Percentiles rank a stretch among this genome's conserved stretches.
These are phyloP conservation scores for Leucocoprinus leucothites DNA, from an alignment of 768 basidiomycete genomes.

Conservation along the genomic window DNA sequence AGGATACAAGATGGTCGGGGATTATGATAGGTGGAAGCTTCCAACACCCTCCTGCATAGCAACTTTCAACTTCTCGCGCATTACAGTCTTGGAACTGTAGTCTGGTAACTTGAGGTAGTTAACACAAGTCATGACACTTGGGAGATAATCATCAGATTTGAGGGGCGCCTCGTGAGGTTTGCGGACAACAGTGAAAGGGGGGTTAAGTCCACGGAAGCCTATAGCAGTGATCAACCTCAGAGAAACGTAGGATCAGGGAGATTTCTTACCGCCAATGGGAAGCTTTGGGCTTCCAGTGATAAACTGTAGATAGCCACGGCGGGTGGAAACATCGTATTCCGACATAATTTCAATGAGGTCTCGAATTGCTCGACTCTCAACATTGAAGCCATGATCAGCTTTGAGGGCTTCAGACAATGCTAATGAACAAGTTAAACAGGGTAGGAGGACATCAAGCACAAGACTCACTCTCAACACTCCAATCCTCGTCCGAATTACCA, in stretches of 20 bases:
- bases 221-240: background rate
- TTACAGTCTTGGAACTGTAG: constrained; percentile 83
- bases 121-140: constrained; percentile 98
- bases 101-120: constrained; percentile 96
- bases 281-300: constrained; percentile 97
- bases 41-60: constrained; percentile 95
- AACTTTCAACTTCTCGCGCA: constrained; percentile 76
- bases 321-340: constrained; percentile 65
- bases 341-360: constrained; percentile 87
- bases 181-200: constrained; percentile 92
- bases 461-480: constrained; percentile 83
- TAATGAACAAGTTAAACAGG: constrained; percentile 25
- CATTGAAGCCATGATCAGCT: constrained; percentile 97
- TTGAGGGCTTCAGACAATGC: constrained; percentile 89
- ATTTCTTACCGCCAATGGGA: constrained; percentile 82
- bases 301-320: constrained; percentile 92
- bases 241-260: background rate
- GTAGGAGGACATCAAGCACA: background rate
- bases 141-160: constrained; percentile 90
- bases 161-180: constrained; percentile 94
- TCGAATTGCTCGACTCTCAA: constrained; percentile 88
- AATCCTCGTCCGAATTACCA: constrained; percentile 97
- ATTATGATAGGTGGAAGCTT: constrained; percentile 94
- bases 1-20: constrained; percentile 12
- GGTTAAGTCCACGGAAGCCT: constrained; percentile 95